Evolutionary conservation across 2,329 filamentous ascomycete genomes (phyloP).

Genomic region (Myriosclerotinia scirpicola): DNA sequence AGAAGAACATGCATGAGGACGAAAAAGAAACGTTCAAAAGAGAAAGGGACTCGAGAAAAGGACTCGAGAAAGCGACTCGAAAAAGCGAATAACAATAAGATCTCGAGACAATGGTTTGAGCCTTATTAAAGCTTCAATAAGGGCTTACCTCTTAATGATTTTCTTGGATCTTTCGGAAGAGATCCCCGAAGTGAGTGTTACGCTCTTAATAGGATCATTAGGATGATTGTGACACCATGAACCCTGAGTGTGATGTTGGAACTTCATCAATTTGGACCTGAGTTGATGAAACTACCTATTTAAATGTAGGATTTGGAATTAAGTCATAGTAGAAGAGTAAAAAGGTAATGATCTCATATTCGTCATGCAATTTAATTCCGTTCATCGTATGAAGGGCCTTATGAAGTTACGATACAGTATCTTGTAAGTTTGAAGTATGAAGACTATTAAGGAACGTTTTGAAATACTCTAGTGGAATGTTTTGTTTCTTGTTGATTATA

Average conservation of each 20-base stretch:
- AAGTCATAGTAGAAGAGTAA: background rate
- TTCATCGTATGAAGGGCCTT: too few relatives aligned
- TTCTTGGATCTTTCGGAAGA: constrained; percentile 11
- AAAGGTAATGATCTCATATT: background rate
- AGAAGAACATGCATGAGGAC: background rate
- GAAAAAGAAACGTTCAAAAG: background rate
- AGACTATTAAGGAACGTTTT: too few relatives aligned
- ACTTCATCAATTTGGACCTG: background rate
- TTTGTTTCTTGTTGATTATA: background rate
- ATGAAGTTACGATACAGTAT: too few relatives aligned
- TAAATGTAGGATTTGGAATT: too few relatives aligned
- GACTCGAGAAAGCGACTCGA: background rate
- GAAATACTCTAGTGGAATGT: background rate
- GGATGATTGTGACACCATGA: background rate
- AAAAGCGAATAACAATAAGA: background rate
- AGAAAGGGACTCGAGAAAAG: background rate
- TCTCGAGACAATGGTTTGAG: background rate
- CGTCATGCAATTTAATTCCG: too few relatives aligned
- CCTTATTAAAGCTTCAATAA: background rate
- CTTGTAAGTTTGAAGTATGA: too few relatives aligned
- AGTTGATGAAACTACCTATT: too few relatives aligned
- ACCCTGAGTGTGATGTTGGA: background rate
- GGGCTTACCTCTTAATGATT: background rate
- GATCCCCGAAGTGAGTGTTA: constrained; percentile 2
- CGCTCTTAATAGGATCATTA: background rate